Evolutionary conservation across 1,139 yeast genomes (phyloP).

Genomic region (Nakaseomyces bracarensis): DNA sequence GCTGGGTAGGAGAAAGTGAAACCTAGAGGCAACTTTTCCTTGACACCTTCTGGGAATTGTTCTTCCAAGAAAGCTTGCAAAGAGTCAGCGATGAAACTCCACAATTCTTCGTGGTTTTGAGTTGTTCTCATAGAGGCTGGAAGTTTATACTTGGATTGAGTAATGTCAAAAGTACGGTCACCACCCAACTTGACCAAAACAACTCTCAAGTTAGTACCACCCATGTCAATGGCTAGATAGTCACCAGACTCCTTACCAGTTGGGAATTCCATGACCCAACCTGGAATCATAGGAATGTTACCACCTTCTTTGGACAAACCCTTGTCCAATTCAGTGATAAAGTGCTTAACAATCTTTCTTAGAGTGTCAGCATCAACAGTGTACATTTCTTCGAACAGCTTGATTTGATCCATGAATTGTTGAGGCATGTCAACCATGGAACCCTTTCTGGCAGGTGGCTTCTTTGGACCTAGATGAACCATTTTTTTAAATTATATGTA

Average conservation of each 20-base stretch:
- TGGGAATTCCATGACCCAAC: constrained; percentile 93
- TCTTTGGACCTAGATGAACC: constrained; percentile 82
- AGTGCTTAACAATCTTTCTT: constrained; percentile 58
- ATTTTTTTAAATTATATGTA: constrained; percentile 29
- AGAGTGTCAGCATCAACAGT: constrained; percentile 54
- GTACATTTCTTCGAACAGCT: constrained; percentile 53
- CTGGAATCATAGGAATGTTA: constrained; percentile 91
- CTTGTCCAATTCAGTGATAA: constrained; percentile 64
- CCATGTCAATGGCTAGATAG: constrained; percentile 87
- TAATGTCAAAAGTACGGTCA: constrained; percentile 66
- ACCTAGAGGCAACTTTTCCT: constrained; percentile 59
- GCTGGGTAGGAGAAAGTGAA: constrained; percentile 96
- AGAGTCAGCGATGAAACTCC: constrained; percentile 79
- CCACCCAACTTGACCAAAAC: constrained; percentile 79
- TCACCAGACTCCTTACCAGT: constrained; percentile 86
- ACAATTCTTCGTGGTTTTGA: constrained; percentile 57
- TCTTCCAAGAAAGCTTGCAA: constrained; percentile 55
- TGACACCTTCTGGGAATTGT: constrained; percentile 55
- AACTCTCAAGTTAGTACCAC: constrained; percentile 90
- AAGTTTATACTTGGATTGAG: constrained; percentile 72
- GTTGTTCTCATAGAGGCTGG: constrained; percentile 76
- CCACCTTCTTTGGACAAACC: constrained; percentile 72
- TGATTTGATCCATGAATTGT: constrained; percentile 51
- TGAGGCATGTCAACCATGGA: constrained; percentile 70
- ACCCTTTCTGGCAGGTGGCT: constrained; percentile 75